Conservation (phyloP, 75 land plant species). For the Picea glauca region DNA sequence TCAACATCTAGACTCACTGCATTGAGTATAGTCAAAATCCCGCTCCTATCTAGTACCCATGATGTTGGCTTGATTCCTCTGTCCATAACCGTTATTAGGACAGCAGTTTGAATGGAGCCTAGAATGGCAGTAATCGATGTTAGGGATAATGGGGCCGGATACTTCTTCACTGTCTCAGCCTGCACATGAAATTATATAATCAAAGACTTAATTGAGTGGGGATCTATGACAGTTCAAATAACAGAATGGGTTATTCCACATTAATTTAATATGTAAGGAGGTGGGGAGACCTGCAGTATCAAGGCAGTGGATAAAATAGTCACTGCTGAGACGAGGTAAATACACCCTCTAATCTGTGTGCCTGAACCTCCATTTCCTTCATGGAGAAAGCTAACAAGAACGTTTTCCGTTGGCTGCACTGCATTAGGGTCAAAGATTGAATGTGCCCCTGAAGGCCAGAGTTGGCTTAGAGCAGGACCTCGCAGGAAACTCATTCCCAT, state of each 20-base stretch:
- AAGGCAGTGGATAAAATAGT: slow-evolving; percentile 28
- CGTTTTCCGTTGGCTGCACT: background rate
- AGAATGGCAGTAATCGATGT: background rate
- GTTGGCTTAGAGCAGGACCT: background rate
- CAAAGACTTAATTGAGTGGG: too few relatives aligned
- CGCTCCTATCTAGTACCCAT: background rate
- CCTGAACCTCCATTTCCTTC: background rate
- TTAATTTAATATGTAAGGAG: too few relatives aligned
- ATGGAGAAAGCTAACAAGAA: background rate
- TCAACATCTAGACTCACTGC: background rate
- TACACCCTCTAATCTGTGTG: slow-evolving; percentile 28
- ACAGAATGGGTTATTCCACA: too few relatives aligned
- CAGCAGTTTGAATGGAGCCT: background rate
- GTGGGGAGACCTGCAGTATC: slow-evolving; percentile 42
- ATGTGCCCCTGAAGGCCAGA: too few relatives aligned
- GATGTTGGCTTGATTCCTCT: background rate
- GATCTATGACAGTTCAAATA: too few relatives aligned
- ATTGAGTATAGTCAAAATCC: background rate
- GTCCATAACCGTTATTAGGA: background rate
- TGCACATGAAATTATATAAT: background rate
- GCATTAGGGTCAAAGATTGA: background rate
- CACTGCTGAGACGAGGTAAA: slow-evolving; percentile 47
- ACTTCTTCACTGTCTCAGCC: slow-evolving; percentile 4
- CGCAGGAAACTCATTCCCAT: slow-evolving; percentile 45
- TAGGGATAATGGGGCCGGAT: background rate